phyloP scores from a whole-genome alignment of 2,329 filamentous ascomycete genomes.

The Trichoderma breve region DNA sequence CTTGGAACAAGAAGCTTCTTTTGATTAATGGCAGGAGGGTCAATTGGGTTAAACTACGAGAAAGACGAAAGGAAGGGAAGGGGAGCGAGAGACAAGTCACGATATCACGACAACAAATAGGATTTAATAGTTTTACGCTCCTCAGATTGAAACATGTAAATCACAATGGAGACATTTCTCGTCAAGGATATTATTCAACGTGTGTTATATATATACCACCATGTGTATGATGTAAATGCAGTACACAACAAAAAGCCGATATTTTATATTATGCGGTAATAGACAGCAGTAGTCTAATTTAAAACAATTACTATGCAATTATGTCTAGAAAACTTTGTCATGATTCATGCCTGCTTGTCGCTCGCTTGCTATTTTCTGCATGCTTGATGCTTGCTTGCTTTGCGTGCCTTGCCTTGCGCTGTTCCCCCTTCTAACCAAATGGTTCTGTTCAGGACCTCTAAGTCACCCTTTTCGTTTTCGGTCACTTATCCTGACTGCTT shows the following conservation, averaged over 20 bases:
- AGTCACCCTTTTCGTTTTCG: background rate
- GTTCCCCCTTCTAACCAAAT: background rate
- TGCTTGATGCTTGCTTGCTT: background rate
- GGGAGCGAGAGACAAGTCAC: background rate
- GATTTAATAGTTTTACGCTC: background rate
- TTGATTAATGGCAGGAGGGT: conserved; percentile 3
- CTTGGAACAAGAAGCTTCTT: background rate
- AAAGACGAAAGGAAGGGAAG: background rate
- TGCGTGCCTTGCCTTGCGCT: background rate
- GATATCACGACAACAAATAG: conserved; percentile 7
- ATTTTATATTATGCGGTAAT: background rate
- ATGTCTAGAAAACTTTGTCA: conserved; percentile 1
- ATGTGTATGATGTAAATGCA: background rate
- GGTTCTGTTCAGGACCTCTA: background rate
- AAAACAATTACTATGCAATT: background rate
- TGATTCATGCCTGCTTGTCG: conserved; percentile 9
- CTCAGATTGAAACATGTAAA: background rate
- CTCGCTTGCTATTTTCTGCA: background rate
- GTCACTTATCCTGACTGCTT: background rate
- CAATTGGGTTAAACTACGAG: background rate
- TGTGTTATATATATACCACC: background rate
- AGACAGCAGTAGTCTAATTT: background rate
- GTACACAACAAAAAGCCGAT: background rate
- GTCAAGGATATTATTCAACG: background rate
- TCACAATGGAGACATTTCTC: background rate